Base-by-base conservation (phyloP, 352 stramenopile species). In the Phytophthora capsici region DNA sequence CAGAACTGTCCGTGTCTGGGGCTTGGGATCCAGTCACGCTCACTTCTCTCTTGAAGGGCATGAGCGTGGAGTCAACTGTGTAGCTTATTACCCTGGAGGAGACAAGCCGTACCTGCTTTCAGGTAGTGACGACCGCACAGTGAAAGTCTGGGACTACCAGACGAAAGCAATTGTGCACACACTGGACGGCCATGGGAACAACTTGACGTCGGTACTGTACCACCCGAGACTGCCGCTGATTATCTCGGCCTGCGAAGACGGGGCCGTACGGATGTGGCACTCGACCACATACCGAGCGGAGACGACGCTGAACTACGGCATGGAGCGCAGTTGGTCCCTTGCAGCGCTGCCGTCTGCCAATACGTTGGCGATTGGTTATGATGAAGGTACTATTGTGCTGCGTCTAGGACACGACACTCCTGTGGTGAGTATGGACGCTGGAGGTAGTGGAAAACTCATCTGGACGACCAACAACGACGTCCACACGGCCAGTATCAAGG, bases 61-160 rank as follows among this genome's bases (percentile, higher is more conserved):
- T 74, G 97, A 99, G 71, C 82, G 92, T 30, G 98, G 98, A 37
- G 97, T 99, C 22, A 99, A 99, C 75, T 99, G 96, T 68, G 86
- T 99, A 34, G 97, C 99, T 66, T 99, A 99, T 80, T 99, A 99
- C 80, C 96, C 96, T 0, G 97, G 95, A 12, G 96, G 97, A 34
- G 98, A 99, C 76, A 99, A 99, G 70, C 98, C 98, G 6, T 99
- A 99, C 78, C 84, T 99, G 65, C 78, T 99, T 10, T 98, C 91
- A 16, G 97, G 97, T 17, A 92, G 96, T 4, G 97, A 99, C 71
- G 88, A 99, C 83, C 92, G 94, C 38, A 99, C 95, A 9, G 93
- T 99, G 30, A 99, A 99, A 69, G 98, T 99, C 63, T 99, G 98
- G 97, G 98, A 99, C 80, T 99, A 99, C 85, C 89, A 99, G 89